Conservation (phyloP, 192 early-diverging fungal species). For the Coemansia sp. region DNA sequence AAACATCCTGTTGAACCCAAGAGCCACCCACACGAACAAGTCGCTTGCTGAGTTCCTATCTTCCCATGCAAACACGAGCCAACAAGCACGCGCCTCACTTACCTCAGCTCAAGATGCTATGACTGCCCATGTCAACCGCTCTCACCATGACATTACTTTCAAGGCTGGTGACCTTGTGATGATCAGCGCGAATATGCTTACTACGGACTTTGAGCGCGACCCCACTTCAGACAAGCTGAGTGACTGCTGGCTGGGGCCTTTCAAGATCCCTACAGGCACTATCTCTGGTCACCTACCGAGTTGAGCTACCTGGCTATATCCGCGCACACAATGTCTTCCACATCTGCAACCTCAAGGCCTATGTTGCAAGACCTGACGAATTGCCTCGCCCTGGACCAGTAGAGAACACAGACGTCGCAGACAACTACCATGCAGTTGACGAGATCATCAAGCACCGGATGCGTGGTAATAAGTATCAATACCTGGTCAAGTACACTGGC, state of each 20-base stretch:
- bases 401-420: background rate
- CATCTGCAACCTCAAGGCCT: conserved; percentile 1
- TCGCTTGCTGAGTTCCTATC: background rate
- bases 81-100: background rate
- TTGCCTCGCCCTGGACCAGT: conserved; percentile 2
- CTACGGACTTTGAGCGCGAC: background rate
- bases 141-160: background rate
- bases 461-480: background rate
- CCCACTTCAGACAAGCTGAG: background rate
- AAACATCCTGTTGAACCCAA: background rate
- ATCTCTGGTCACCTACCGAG: background rate
- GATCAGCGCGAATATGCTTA: conserved; percentile 5
- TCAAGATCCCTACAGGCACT: background rate
- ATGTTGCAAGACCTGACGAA: background rate
- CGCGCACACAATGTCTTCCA: conserved; percentile 9
- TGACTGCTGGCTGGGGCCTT: background rate
- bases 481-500: background rate
- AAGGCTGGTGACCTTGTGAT: background rate
- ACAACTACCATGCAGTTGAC: background rate
- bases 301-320: background rate
- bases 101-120: background rate
- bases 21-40: too few relatives aligned
- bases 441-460: background rate
- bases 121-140: background rate
- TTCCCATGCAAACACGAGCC: background rate